Evolutionary conservation across 1,139 yeast species (phyloP).

Genomic region (Scheffersomyces parashehatae): DNA sequence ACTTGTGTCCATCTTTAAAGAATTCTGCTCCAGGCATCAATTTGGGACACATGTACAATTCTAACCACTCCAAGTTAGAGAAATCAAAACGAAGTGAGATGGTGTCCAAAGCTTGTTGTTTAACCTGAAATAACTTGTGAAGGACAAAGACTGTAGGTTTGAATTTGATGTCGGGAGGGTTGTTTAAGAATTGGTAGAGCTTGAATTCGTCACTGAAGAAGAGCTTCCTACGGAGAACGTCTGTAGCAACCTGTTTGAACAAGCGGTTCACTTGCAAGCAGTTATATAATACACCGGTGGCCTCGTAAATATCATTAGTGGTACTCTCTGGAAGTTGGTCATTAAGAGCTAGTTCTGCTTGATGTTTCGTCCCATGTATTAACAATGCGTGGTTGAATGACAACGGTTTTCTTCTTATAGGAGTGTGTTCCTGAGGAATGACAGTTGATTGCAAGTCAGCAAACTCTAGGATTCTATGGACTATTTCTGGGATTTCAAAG

Average conservation of each 20-base stretch:
- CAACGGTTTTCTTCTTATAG: conserved; percentile 65
- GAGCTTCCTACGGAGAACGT: conserved; percentile 55
- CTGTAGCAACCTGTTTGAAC: conserved; percentile 60
- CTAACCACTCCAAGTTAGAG: conserved; percentile 62
- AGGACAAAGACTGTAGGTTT: conserved; percentile 37
- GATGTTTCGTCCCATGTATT: conserved; percentile 49
- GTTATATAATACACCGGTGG: conserved; percentile 34
- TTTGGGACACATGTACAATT: conserved; percentile 80
- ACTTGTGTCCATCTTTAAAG: conserved; percentile 32
- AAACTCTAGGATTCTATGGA: conserved; percentile 57
- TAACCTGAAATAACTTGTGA: conserved; percentile 36
- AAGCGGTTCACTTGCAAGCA: conserved; percentile 69
- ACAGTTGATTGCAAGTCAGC: conserved; percentile 52
- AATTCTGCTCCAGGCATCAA: conserved; percentile 56
- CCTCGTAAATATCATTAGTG: background rate
- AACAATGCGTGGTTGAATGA: conserved; percentile 57
- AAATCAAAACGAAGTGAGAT: conserved; percentile 34
- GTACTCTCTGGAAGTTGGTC: conserved; percentile 18
- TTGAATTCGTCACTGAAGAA: conserved; percentile 52
- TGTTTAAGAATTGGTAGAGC: conserved; percentile 45
- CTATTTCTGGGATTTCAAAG: conserved; percentile 76
- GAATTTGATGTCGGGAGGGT: conserved; percentile 5
- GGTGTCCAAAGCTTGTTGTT: conserved; percentile 27
- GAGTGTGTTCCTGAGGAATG: conserved; percentile 60
- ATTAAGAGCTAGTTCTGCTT: conserved; percentile 55